Conservation (phyloP, 2,329 filamentous ascomycete species). For the Akanthomyces uredinophilus region DNA sequence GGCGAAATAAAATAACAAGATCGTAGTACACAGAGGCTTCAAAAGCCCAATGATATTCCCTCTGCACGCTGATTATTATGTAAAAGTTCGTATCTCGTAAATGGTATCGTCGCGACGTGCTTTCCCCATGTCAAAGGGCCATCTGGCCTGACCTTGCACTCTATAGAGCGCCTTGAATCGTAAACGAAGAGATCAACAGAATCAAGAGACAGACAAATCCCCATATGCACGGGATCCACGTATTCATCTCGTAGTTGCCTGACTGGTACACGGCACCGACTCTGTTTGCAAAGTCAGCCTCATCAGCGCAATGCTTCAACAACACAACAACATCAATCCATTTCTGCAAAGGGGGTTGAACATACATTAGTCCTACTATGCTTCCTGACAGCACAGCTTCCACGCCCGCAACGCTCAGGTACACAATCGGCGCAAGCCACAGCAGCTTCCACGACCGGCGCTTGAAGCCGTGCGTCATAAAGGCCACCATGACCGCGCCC, state of each 20-base stretch:
- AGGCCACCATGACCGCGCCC: conserved; percentile 64
- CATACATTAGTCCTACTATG: conserved; percentile 74
- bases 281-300: conserved; percentile 37
- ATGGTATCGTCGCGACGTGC: not conserved
- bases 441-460: conserved; percentile 55
- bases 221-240: conserved; percentile 91
- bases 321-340: not conserved
- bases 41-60: not conserved
- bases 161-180: conserved; percentile 84
- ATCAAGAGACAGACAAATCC: conserved; percentile 77
- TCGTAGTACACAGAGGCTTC: not conserved
- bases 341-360: conserved; percentile 15
- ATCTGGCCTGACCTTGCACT: not conserved
- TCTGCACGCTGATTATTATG: not conserved
- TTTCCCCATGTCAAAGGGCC: not conserved
- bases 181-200: conserved; percentile 81
- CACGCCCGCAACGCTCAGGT: conserved; percentile 63
- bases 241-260: conserved; percentile 86
- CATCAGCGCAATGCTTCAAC: not conserved
- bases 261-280: conserved; percentile 75
- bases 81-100: not conserved
- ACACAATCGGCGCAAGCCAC: conserved; percentile 68
- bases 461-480: conserved; percentile 63
- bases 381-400: conserved; percentile 78
- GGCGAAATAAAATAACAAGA: too few species aligned